Conservation (phyloP, 2,329 filamentous ascomycete genomes). For the Bipolaris sorokiniana region DNA sequence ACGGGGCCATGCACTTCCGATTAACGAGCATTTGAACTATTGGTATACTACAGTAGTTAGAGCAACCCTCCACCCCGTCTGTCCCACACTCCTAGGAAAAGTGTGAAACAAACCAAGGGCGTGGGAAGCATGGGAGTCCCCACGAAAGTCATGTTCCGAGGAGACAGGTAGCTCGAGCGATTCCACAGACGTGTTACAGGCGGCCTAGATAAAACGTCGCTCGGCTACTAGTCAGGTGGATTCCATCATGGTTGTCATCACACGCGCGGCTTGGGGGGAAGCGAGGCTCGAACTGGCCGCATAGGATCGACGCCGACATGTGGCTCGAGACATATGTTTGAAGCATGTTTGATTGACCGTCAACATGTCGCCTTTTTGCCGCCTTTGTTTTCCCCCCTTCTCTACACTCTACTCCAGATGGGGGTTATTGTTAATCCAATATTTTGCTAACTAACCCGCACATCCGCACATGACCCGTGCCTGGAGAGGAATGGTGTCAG, state of each 20-base stretch:
- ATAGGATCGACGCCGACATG: slow-evolving; percentile 13
- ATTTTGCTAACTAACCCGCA: too few relatives aligned
- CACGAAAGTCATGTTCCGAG: slow-evolving; percentile 1
- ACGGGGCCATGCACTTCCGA: neutral
- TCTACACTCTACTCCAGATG: neutral
- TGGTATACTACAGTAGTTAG: too few relatives aligned
- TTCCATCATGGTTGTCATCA: slow-evolving; percentile 1
- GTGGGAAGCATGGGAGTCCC: slow-evolving; percentile 1
- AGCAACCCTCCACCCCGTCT: too few relatives aligned
- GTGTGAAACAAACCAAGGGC: slow-evolving; percentile 12
- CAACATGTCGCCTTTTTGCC: slow-evolving; percentile 5
- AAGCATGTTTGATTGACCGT: slow-evolving; percentile 12
- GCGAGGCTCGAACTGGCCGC: neutral
- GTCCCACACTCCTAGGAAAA: too few relatives aligned
- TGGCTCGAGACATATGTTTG: slow-evolving; percentile 11
- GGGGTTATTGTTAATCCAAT: neutral
- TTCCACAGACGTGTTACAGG: slow-evolving; percentile 10
- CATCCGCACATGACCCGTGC: neutral
- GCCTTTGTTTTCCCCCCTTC: neutral
- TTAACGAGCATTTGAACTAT: too few relatives aligned
- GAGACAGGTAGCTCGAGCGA: slow-evolving; percentile 11
- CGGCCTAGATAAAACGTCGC: slow-evolving; percentile 9
- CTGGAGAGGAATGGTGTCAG: slow-evolving; percentile 10
- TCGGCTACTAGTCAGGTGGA: neutral
- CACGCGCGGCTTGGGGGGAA: neutral